Conservation (phyloP, 2,329 filamentous ascomycete genomes). For the Pseudogymnoascus sp. region DNA sequence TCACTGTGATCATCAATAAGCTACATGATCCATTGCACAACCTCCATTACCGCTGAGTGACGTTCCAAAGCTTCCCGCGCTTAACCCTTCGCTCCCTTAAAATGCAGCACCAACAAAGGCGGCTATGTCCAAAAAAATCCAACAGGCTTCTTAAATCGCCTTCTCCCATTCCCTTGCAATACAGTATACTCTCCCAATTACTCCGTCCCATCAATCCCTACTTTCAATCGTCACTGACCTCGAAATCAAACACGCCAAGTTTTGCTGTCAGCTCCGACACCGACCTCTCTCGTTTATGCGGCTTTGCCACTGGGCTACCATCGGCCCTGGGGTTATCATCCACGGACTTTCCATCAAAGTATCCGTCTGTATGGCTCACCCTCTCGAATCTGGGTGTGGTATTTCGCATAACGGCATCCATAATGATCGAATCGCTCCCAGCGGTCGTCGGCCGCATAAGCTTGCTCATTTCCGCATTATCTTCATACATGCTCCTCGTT, state of each 20-base stretch:
- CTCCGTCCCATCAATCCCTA: neutral
- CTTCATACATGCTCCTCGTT: conserved; percentile 14
- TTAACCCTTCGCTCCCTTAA: conserved; percentile 1
- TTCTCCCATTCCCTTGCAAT: conserved; percentile 2
- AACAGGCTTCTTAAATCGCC: conserved; percentile 4
- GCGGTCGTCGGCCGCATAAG: conserved; percentile 26
- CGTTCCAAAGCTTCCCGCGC: neutral
- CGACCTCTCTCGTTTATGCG: conserved; percentile 36
- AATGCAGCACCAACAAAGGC: neutral
- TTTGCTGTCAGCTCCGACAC: conserved; percentile 20
- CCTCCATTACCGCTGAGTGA: neutral
- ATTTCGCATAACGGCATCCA: conserved; percentile 28
- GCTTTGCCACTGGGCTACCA: conserved; percentile 39
- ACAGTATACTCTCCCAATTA: neutral
- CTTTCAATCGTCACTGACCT: neutral
- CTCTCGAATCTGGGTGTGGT: conserved; percentile 27
- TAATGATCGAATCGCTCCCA: conserved; percentile 25
- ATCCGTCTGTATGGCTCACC: conserved; percentile 25
- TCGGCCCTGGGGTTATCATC: conserved; percentile 29
- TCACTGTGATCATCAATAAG: neutral
- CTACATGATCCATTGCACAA: conserved; percentile 1
- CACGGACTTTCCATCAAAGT: conserved; percentile 20
- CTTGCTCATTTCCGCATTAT: conserved; percentile 19
- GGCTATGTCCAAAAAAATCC: conserved; percentile 6
- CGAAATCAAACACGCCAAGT: neutral